Percentiles rank a stretch among this genome's conserved stretches.
Evolutionary conservation across 2,329 filamentous ascomycete species (phyloP).

Genomic region (Epichloe elymi): DNA sequence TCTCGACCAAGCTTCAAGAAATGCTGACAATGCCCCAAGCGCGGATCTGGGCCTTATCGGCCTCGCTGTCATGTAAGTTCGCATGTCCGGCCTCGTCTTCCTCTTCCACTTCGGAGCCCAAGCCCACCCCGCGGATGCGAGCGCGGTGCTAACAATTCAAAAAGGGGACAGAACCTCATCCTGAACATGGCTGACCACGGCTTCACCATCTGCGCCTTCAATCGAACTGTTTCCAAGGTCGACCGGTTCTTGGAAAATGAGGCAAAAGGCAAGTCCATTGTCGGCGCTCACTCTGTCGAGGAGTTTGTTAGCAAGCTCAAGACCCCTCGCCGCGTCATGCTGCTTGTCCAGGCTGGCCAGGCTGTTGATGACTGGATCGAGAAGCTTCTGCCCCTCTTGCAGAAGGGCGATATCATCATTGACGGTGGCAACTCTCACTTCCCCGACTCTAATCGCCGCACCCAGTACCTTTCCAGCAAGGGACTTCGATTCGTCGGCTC

Average conservation of each 20-base stretch:
- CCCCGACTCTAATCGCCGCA: slow-evolving; percentile 96
- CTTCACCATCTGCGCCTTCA: slow-evolving; percentile 96
- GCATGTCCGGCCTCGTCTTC: neutral
- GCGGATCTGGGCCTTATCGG: slow-evolving; percentile 87
- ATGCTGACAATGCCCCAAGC: slow-evolving; percentile 50
- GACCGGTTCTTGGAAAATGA: slow-evolving; percentile 85
- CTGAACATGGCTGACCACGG: slow-evolving; percentile 81
- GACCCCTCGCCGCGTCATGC: slow-evolving; percentile 92
- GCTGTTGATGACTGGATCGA: slow-evolving; percentile 99
- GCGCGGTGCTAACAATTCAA: slow-evolving; percentile 2
- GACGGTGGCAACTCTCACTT: slow-evolving; percentile 98
- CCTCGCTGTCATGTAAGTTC: slow-evolving; percentile 75
- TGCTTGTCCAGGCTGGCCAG: slow-evolving; percentile 96
- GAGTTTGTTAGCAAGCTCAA: slow-evolving; percentile 97
- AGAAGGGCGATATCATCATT: slow-evolving; percentile 93
- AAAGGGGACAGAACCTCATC: slow-evolving; percentile 71
- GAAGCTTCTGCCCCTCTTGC: slow-evolving; percentile 71
- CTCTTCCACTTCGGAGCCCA: neutral
- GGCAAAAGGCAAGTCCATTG: slow-evolving; percentile 88
- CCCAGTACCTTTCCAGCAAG: slow-evolving; percentile 74
- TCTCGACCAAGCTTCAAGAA: slow-evolving; percentile 19
- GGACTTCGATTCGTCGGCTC: slow-evolving; percentile 90
- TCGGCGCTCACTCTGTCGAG: slow-evolving; percentile 84
- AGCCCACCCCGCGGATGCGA: neutral
- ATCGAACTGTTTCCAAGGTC: slow-evolving; percentile 97